Evolutionary conservation across 805 yeast genomes (phyloP).

Genomic region (Helenozyma baotianmanensis): DNA sequence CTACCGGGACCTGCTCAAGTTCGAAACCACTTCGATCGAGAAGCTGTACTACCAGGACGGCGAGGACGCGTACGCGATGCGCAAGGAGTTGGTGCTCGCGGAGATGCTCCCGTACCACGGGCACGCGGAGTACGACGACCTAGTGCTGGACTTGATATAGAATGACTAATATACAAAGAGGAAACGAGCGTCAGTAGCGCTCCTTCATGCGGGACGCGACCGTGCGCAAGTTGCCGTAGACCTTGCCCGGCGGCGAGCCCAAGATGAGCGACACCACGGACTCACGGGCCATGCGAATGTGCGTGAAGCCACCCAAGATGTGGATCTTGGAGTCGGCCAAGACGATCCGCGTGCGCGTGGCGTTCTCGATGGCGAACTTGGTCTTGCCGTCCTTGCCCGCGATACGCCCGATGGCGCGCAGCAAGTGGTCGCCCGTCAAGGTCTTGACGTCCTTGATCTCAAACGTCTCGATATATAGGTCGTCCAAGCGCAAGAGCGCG

Average conservation of each 20-base stretch:
- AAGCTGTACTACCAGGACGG: slow-evolving; percentile 93
- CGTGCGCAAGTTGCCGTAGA: slow-evolving; percentile 93
- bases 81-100: slow-evolving; percentile 56
- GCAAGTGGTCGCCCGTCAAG: slow-evolving; percentile 89
- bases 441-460: slow-evolving; percentile 97
- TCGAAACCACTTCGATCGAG: slow-evolving; percentile 79
- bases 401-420: slow-evolving; percentile 98
- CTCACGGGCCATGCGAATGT: slow-evolving; percentile 97
- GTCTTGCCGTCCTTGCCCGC: slow-evolving; percentile 99
- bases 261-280: slow-evolving; percentile 90
- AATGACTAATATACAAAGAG: too few species aligned
- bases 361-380: slow-evolving; percentile 96
- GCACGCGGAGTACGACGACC: slow-evolving; percentile 46
- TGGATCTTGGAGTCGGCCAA: slow-evolving; percentile 96
- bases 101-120: slow-evolving; percentile 57
- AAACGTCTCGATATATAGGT: slow-evolving; percentile 92
- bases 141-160: slow-evolving; percentile 30
- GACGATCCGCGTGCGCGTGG: slow-evolving; percentile 96
- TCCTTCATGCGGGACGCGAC: slow-evolving; percentile 97
- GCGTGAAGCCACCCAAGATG: slow-evolving; percentile 94
- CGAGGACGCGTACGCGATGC: slow-evolving; percentile 97
- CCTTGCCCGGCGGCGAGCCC: slow-evolving; percentile 98
- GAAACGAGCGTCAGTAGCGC: slow-evolving; percentile 53
- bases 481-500: slow-evolving; percentile 90
- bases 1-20: slow-evolving; percentile 78